These are phyloP conservation scores for Camellia japonica DNA, from an alignment of 148 eudicot genomes.

Conservation along the genomic window DNA sequence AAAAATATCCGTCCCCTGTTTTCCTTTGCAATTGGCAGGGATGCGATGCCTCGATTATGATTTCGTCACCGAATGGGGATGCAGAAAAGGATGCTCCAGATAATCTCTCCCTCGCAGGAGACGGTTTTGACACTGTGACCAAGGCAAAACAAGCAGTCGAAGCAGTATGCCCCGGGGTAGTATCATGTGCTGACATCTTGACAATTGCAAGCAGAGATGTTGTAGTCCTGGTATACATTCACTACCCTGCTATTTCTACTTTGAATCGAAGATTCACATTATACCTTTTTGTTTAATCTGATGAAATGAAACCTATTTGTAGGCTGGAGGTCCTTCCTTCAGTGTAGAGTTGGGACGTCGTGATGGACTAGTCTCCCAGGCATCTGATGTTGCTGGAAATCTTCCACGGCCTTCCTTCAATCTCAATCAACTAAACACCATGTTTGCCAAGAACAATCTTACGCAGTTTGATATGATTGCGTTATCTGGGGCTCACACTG, in stretches of 20 bases:
- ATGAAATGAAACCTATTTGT: not conserved
- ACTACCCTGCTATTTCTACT: not conserved
- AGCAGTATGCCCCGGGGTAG: constrained; percentile 69
- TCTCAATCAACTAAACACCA: constrained; percentile 36
- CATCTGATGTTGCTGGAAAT: constrained; percentile 50
- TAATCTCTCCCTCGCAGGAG: constrained; percentile 69
- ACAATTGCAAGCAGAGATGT: constrained; percentile 73
- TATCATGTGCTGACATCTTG: constrained; percentile 83
- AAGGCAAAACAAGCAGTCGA: constrained; percentile 80
- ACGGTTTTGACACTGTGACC: constrained; percentile 73
- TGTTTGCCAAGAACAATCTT: constrained; percentile 44
- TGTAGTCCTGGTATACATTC: constrained; percentile 52
- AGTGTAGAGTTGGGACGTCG: constrained; percentile 63
- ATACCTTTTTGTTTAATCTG: not conserved
- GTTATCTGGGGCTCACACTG: constrained; percentile 59
- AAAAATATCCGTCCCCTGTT: not conserved
- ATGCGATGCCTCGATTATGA: constrained; percentile 79
- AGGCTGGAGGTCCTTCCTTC: constrained; percentile 66
- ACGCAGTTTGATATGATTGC: constrained; percentile 53
- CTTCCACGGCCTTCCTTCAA: constrained; percentile 47
- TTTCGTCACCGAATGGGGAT: constrained; percentile 53
- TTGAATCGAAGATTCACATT: not conserved
- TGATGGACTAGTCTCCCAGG: constrained; percentile 57
- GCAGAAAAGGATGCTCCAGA: constrained; percentile 69
- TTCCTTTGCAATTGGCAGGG: constrained; percentile 57